These are phyloP conservation scores for Terfezia claveryi DNA, from an alignment of 495 filamentous ascomycete genomes.

Conservation along the genomic window DNA sequence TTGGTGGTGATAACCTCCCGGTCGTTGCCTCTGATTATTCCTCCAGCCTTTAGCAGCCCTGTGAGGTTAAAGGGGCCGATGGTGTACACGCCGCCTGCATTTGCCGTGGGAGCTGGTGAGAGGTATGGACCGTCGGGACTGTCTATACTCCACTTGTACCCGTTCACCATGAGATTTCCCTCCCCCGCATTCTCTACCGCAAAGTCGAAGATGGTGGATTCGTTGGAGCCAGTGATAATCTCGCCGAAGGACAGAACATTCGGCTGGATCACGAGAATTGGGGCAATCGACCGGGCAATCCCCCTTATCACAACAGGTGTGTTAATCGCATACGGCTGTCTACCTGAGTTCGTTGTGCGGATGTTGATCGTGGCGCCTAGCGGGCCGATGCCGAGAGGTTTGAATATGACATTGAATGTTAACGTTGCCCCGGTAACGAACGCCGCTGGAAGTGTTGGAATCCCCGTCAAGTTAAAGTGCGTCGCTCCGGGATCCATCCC, in stretches of 20 bases:
- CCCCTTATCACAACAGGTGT: slow-evolving; percentile 17
- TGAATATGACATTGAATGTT: slow-evolving; percentile 23
- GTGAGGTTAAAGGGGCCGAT: slow-evolving; percentile 21
- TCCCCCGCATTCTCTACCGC: slow-evolving; percentile 13
- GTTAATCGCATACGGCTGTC: slow-evolving; percentile 6
- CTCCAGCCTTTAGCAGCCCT: slow-evolving; percentile 10
- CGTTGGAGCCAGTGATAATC: slow-evolving; percentile 10
- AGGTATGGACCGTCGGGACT: slow-evolving; percentile 9
- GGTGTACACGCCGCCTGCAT: not conserved
- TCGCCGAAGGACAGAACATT: slow-evolving; percentile 17
- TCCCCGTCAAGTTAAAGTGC: slow-evolving; percentile 19
- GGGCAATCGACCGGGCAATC: slow-evolving; percentile 6
- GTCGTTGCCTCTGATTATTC: slow-evolving; percentile 7
- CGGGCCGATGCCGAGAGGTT: slow-evolving; percentile 18
- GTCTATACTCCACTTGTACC: slow-evolving; percentile 11
- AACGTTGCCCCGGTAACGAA: slow-evolving; percentile 22
- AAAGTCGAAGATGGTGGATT: slow-evolving; percentile 6
- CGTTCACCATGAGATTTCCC: slow-evolving; percentile 3
- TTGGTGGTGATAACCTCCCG: slow-evolving; percentile 11
- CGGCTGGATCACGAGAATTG: slow-evolving; percentile 14
- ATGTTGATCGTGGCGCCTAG: slow-evolving; percentile 22
- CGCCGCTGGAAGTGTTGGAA: slow-evolving; percentile 20
- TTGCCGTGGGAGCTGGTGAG: not conserved
- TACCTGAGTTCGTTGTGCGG: slow-evolving; percentile 14
- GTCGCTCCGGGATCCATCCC: slow-evolving; percentile 15